Evolutionary conservation across 257 asterid species (phyloP), one percentile per base, ranked within the genome.

Genomic region (Plantago elongata): DNA sequence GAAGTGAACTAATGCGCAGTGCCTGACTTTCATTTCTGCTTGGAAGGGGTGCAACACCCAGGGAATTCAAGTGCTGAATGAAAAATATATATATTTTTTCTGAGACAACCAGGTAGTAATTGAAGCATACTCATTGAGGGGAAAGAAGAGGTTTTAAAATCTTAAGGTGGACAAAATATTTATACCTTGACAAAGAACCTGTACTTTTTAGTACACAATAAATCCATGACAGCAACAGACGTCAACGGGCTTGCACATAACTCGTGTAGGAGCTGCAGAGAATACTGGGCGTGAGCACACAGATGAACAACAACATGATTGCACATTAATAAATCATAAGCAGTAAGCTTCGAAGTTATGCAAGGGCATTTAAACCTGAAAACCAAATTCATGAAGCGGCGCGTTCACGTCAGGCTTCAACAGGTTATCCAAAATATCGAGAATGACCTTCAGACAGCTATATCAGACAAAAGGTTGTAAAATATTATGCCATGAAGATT

Each of bases 371-470:
- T 72, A 45, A 66, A 93, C 99, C 95, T 89, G 97, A 72, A 93
- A 89, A 55, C 94, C 94, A 75, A 89, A 93, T 77, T 93, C 99
- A 72, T 89, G 90, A 78, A 93, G 96, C 75, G 79, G 63, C 12
- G 91, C 95, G 71, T 92, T 89, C 74, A 80, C 80, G 22, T 87
- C 97, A 57, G 97, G 95, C 77, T 81, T 93, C 68, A 75, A 69
- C 64, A 85, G 87, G 66, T 78, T 85, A 64, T 89, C 97, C 84
- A 93, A 69, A 65, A 87, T 72, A 56, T 87, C 95, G 66, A 93
- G 97, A 80, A 87, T 80, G 76, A 93, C 91, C 91, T 89, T 89
- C 88, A 93, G 81, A 77, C 97, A 89, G 82, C 99, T 93, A 71
- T 38, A 74, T 48, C 55, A 51, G 69, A 67, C 57, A 64, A 46